Percentiles rank a stretch among this genome's conserved stretches.
These are phyloP conservation scores for Cladophialophora chaetospira DNA, from an alignment of 2,329 filamentous ascomycete species.

Conservation along the genomic window DNA sequence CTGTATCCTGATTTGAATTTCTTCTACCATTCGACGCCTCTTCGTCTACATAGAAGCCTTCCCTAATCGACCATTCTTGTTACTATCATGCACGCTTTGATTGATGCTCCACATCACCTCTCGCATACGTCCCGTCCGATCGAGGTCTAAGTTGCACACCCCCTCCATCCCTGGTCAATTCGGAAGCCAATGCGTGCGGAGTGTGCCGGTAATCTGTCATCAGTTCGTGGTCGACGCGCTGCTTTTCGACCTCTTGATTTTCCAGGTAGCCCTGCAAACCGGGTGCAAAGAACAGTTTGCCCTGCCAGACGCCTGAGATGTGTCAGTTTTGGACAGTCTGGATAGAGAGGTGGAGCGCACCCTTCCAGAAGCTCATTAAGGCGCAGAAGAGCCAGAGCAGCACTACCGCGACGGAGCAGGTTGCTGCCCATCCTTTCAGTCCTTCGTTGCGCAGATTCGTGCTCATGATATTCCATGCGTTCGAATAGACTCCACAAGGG, in stretches of 20 bases:
- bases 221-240: too few species aligned
- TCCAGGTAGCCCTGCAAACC: slow-evolving; percentile 31
- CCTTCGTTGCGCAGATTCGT: slow-evolving; percentile 30
- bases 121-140: too few species aligned
- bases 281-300: slow-evolving; percentile 33
- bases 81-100: too few species aligned
- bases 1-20: too few species aligned
- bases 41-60: too few species aligned
- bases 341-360: not conserved
- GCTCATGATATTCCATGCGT: slow-evolving; percentile 27
- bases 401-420: slow-evolving; percentile 21
- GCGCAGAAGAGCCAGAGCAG: slow-evolving; percentile 34
- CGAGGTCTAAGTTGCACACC: too few species aligned
- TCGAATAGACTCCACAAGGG: slow-evolving; percentile 32
- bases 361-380: slow-evolving; percentile 27
- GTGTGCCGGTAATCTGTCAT: too few species aligned
- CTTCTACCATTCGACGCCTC: too few species aligned
- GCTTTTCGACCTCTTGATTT: slow-evolving; percentile 21
- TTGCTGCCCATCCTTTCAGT: not conserved
- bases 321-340: not conserved
- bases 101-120: too few species aligned
- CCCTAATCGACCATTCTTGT: too few species aligned
- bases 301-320: slow-evolving; percentile 27
- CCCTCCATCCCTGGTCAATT: too few species aligned
- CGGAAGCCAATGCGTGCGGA: too few species aligned